phyloP scores from a whole-genome alignment of 2,329 filamentous ascomycete species.

The Metarhizium brunneum region DNA sequence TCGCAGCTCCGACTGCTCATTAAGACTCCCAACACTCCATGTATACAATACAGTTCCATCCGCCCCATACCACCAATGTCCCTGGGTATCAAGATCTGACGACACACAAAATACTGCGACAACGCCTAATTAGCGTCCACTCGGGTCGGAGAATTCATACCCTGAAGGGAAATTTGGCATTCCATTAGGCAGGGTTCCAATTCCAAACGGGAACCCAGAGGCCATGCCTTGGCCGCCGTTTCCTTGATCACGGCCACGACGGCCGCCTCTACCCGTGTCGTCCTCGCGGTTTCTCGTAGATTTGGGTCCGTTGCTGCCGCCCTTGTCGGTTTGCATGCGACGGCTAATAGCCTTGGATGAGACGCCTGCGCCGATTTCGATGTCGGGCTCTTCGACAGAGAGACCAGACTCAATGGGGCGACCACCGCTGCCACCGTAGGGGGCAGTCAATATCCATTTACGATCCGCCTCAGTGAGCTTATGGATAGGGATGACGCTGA shows the following conservation, averaged over 20 bases:
- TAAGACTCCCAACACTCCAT: not conserved
- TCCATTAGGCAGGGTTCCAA: constrained; percentile 30
- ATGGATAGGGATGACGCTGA: constrained; percentile 88
- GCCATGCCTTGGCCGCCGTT: constrained; percentile 13
- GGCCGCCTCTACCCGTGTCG: constrained; percentile 13
- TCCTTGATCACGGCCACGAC: constrained; percentile 12
- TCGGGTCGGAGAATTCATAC: constrained; percentile 29
- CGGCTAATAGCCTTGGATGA: constrained; percentile 80
- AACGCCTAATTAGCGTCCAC: constrained; percentile 9
- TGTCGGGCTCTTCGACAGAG: constrained; percentile 93
- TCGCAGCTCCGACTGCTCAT: not conserved
- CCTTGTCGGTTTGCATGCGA: constrained; percentile 60
- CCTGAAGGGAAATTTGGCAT: constrained; percentile 33
- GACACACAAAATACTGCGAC: not conserved
- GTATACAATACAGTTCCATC: not conserved
- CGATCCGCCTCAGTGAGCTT: constrained; percentile 91
- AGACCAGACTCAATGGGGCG: constrained; percentile 70
- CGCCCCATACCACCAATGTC: not conserved
- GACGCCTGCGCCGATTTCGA: constrained; percentile 95
- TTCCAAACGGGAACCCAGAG: constrained; percentile 28
- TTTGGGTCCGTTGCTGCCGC: constrained; percentile 55
- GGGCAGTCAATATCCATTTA: constrained; percentile 93
- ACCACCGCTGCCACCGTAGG: constrained; percentile 87
- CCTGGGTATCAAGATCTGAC: not conserved
- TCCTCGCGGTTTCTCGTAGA: constrained; percentile 42